Evolutionary conservation across 78 protist species (phyloP).

Genomic region (Dictyostelium brefeldianum): DNA sequence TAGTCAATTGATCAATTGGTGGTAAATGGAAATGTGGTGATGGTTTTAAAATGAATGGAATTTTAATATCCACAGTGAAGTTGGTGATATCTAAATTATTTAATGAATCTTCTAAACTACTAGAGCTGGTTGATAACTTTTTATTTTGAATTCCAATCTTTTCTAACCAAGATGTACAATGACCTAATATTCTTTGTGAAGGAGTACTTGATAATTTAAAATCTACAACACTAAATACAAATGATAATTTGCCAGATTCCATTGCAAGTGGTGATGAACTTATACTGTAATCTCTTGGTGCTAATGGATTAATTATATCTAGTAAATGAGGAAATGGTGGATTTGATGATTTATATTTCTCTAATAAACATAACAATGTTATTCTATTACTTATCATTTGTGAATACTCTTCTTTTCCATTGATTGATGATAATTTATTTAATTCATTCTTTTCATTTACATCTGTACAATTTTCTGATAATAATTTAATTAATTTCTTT

Average conservation of each 20-base stretch:
- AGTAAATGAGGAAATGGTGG: slow-evolving; percentile 32
- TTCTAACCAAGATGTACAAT: slow-evolving; percentile 67
- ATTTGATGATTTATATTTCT: slow-evolving; percentile 7
- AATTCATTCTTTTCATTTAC: slow-evolving; percentile 18
- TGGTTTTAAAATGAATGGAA: slow-evolving; percentile 61
- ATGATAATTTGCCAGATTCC: neutral
- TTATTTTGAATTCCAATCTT: neutral
- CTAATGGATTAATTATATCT: slow-evolving; percentile 21
- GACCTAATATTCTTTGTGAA: slow-evolving; percentile 16
- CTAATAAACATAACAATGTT: slow-evolving; percentile 28
- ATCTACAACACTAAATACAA: slow-evolving; percentile 63
- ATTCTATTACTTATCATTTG: slow-evolving; percentile 17
- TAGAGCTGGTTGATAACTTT: neutral
- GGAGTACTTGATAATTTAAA: neutral
- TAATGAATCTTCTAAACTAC: neutral
- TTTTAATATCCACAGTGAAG: neutral
- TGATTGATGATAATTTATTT: slow-evolving; percentile 12
- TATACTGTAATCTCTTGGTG: slow-evolving; percentile 70
- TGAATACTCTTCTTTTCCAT: slow-evolving; percentile 40
- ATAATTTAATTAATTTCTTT: slow-evolving; percentile 34
- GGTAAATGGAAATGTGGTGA: slow-evolving; percentile 90
- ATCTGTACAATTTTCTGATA: slow-evolving; percentile 36
- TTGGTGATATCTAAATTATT: neutral
- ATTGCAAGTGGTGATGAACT: slow-evolving; percentile 32
- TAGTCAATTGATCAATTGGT: neutral